Conservation (phyloP, 768 basidiomycete genomes). For the Suillus spraguei region DNA sequence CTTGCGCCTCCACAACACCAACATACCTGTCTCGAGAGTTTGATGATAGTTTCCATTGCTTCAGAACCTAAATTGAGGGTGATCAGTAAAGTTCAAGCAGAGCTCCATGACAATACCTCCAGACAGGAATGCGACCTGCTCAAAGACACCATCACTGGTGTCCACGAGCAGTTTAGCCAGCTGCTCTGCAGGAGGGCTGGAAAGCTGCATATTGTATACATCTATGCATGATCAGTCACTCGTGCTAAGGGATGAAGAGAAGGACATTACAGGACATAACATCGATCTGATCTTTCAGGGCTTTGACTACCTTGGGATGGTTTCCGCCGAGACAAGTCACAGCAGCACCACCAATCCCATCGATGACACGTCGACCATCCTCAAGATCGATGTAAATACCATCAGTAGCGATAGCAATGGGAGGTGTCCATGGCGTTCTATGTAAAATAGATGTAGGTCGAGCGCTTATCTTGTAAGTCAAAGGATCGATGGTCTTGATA, state of each 20-base stretch:
- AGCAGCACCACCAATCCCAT: slow-evolving; percentile 86
- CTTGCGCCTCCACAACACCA: background rate
- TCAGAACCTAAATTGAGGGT: slow-evolving; percentile 62
- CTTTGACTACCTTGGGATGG: slow-evolving; percentile 70
- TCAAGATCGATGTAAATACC: slow-evolving; percentile 75
- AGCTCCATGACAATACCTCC: slow-evolving; percentile 54
- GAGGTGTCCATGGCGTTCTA: slow-evolving; percentile 74
- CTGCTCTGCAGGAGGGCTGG: slow-evolving; percentile 79
- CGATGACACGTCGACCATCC: slow-evolving; percentile 69
- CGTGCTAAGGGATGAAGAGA: background rate
- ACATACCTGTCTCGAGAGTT: slow-evolving; percentile 74
- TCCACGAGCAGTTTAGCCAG: slow-evolving; percentile 68
- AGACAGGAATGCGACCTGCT: slow-evolving; percentile 68
- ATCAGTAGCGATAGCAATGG: slow-evolving; percentile 63
- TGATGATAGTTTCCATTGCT: slow-evolving; percentile 87
- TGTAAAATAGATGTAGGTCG: slow-evolving; percentile 52
- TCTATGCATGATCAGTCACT: slow-evolving; percentile 44
- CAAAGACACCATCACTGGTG: slow-evolving; percentile 75
- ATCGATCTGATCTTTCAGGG: slow-evolving; percentile 80
- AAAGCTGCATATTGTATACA: slow-evolving; percentile 86
- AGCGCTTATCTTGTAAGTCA: background rate
- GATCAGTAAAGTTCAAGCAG: slow-evolving; percentile 4
- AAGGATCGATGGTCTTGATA: background rate
- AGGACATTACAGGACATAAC: slow-evolving; percentile 66
- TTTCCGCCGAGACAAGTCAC: slow-evolving; percentile 78